These are phyloP conservation scores for Fusarium caatingaense DNA, from an alignment of 2,329 filamentous ascomycete species.

Conservation along the genomic window DNA sequence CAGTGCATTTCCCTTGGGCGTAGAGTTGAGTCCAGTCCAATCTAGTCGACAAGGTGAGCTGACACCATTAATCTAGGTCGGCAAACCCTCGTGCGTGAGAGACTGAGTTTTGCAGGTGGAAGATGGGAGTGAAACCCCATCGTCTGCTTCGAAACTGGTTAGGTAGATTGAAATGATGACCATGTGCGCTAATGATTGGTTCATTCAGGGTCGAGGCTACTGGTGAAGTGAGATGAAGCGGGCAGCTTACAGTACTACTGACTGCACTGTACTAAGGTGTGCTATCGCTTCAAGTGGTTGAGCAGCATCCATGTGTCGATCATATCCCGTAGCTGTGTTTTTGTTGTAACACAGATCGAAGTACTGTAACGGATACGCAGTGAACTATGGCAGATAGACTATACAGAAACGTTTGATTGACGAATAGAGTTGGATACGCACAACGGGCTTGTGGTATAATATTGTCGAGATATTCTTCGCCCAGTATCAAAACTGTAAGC, in stretches of 20 bases:
- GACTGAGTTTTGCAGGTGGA: background rate
- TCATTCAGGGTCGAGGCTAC: constrained; percentile 17
- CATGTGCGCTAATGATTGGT: constrained; percentile 51
- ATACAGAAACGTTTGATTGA: background rate
- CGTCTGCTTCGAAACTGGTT: background rate
- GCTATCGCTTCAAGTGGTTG: constrained; percentile 14
- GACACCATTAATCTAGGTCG: constrained; percentile 18
- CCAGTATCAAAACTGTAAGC: background rate
- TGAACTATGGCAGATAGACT: background rate
- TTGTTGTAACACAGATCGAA: constrained; percentile 10
- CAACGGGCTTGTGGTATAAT: background rate
- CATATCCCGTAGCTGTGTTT: constrained; percentile 10
- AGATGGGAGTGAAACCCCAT: constrained; percentile 4
- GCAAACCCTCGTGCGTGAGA: constrained; percentile 34
- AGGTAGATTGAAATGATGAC: constrained; percentile 13
- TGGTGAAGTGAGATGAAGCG: background rate
- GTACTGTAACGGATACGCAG: background rate
- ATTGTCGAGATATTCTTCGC: background rate
- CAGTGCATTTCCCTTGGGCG: background rate
- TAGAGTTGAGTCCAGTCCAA: background rate
- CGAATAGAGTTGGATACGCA: background rate
- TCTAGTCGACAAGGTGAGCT: constrained; percentile 8
- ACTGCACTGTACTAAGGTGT: background rate
- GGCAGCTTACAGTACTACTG: background rate
- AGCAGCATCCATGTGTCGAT: constrained; percentile 36